Conservation (phyloP, 2,329 filamentous ascomycete genomes). For the Furcasterigmium sp. region DNA sequence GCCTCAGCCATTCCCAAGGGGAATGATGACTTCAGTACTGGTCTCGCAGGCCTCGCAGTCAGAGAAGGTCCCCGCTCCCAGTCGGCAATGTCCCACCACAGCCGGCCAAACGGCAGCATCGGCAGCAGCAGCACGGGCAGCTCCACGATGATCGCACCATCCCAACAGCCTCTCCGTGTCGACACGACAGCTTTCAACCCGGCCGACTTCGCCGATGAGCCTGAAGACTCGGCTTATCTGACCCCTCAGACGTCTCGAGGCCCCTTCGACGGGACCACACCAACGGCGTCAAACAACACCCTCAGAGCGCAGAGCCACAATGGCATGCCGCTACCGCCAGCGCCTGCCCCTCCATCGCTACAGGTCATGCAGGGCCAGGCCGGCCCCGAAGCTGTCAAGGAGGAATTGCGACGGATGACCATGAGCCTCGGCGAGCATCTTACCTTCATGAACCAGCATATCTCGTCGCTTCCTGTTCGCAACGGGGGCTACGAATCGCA, state of each 20-base stretch:
- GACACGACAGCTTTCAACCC: conserved; percentile 12
- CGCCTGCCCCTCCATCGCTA: conserved; percentile 40
- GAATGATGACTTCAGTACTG: conserved; percentile 17
- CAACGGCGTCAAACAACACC: conserved; percentile 11
- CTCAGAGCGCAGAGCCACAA: conserved; percentile 10
- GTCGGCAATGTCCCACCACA: conserved; percentile 5
- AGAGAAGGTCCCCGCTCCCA: conserved; percentile 7
- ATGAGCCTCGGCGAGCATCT: conserved; percentile 45
- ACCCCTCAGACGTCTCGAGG: conserved; percentile 4
- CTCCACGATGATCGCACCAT: conserved; percentile 7
- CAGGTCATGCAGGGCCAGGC: conserved; percentile 51
- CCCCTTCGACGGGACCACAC: background rate
- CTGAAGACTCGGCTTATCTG: conserved; percentile 9
- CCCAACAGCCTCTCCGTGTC: conserved; percentile 5
- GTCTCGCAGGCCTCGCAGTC: conserved; percentile 24
- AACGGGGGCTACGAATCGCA: conserved; percentile 11
- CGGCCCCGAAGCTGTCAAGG: conserved; percentile 43
- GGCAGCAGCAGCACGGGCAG: conserved; percentile 7
- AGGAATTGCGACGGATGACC: conserved; percentile 44
- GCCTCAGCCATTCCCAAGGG: conserved; percentile 25
- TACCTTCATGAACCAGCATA: conserved; percentile 36
- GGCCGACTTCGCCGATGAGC: conserved; percentile 12
- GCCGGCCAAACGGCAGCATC: conserved; percentile 8
- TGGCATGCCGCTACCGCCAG: conserved; percentile 23
- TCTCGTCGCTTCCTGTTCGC: conserved; percentile 33